These are phyloP conservation scores for Polyporus tsugae DNA, from an alignment of 1,284 basidiomycete species.

Conservation along the genomic window DNA sequence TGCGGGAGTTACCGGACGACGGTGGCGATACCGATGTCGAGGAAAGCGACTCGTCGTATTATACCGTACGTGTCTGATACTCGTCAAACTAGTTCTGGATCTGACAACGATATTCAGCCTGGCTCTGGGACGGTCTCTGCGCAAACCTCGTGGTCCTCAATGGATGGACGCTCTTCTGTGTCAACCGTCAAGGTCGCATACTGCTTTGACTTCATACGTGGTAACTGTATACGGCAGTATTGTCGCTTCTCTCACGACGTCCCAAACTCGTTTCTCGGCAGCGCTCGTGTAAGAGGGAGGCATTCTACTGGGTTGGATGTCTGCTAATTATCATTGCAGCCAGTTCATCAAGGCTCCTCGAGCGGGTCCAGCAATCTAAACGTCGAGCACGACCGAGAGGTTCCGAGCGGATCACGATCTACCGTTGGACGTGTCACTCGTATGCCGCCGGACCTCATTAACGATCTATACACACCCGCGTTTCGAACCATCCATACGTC, in stretches of 20 bases:
- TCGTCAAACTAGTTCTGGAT: background rate
- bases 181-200: background rate
- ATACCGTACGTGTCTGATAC: slow-evolving; percentile 13
- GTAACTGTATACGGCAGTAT: slow-evolving; percentile 10
- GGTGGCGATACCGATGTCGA: slow-evolving; percentile 10
- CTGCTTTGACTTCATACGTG: slow-evolving; percentile 20
- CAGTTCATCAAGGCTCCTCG: too few relatives aligned
- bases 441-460: background rate
- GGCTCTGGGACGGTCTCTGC: slow-evolving; percentile 10
- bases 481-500: too few relatives aligned
- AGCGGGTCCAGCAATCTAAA: background rate
- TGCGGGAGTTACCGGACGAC: background rate
- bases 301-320: background rate
- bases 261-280: background rate
- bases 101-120: background rate
- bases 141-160: slow-evolving; percentile 15
- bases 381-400: background rate
- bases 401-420: background rate
- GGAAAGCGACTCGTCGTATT: slow-evolving; percentile 9
- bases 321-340: background rate
- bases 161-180: slow-evolving; percentile 9
- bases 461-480: background rate
- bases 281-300: background rate
- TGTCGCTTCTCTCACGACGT: slow-evolving; percentile 26
- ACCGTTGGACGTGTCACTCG: background rate